Evolutionary conservation across 2,329 filamentous ascomycete species (phyloP).

Genomic region (Mariannaea elegans): DNA sequence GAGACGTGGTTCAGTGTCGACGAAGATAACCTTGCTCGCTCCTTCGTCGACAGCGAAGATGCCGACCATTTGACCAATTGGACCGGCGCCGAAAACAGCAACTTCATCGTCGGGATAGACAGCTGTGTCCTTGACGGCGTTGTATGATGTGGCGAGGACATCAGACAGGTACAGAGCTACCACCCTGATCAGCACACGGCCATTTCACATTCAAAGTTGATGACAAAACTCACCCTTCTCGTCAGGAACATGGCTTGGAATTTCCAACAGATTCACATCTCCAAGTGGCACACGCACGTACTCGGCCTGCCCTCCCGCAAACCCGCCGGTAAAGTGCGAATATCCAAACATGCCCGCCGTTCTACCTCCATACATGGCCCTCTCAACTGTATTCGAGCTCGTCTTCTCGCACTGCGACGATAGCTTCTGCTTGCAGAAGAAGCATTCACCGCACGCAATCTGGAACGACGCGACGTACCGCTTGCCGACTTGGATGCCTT

Average conservation of each 20-base stretch:
- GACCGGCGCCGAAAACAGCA: conserved; percentile 86
- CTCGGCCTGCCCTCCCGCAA: conserved; percentile 87
- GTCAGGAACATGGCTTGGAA: conserved; percentile 79
- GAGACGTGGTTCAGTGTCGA: conserved; percentile 78
- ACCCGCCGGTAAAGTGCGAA: conserved; percentile 84
- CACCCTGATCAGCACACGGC: not conserved
- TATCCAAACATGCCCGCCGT: conserved; percentile 81
- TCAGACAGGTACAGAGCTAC: conserved; percentile 78
- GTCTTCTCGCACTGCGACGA: conserved; percentile 84
- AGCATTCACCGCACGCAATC: conserved; percentile 78
- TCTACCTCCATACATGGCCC: conserved; percentile 80
- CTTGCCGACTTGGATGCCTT: conserved; percentile 64
- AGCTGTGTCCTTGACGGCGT: conserved; percentile 83
- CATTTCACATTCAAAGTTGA: accelerated
- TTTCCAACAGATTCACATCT: conserved; percentile 81
- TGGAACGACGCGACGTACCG: conserved; percentile 88
- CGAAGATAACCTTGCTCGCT: conserved; percentile 78
- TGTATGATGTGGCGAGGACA: conserved; percentile 81
- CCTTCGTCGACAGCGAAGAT: conserved; percentile 80
- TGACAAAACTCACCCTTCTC: conserved; percentile 68
- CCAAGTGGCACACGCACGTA: conserved; percentile 84
- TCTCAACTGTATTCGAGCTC: conserved; percentile 75
- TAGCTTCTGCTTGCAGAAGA: conserved; percentile 80
- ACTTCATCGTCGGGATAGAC: conserved; percentile 82
- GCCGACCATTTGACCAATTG: conserved; percentile 85